Conservation (phyloP, 2,329 filamentous ascomycete species). For the Exophiala xenobiotica region DNA sequence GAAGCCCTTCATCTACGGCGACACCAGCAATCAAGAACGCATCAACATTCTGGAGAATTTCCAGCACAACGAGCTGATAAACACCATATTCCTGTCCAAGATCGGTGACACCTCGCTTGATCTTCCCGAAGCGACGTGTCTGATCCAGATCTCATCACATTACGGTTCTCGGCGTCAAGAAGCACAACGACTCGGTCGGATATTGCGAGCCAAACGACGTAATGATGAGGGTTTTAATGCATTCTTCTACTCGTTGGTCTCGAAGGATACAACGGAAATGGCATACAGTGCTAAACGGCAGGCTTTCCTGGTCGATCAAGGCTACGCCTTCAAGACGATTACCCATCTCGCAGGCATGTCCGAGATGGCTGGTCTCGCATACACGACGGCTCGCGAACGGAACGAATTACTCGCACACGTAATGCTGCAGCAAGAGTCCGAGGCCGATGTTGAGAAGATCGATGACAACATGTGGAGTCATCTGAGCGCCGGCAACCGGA, state of each 20-base stretch:
- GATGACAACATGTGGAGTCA: slow-evolving; percentile 65
- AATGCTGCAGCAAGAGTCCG: slow-evolving; percentile 79
- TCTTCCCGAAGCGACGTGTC: slow-evolving; percentile 89
- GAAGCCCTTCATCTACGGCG: slow-evolving; percentile 89
- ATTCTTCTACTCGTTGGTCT: slow-evolving; percentile 97
- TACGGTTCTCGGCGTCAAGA: slow-evolving; percentile 97
- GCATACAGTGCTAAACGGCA: slow-evolving; percentile 95
- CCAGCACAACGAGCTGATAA: slow-evolving; percentile 84
- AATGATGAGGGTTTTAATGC: slow-evolving; percentile 99
- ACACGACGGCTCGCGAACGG: slow-evolving; percentile 73
- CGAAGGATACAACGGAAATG: slow-evolving; percentile 97
- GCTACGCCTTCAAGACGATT: slow-evolving; percentile 98
- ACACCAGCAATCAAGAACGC: slow-evolving; percentile 81
- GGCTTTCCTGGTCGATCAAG: slow-evolving; percentile 95
- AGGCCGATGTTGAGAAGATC: slow-evolving; percentile 68
- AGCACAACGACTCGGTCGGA: slow-evolving; percentile 87
- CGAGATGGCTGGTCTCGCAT: slow-evolving; percentile 74
- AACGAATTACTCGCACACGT: slow-evolving; percentile 86
- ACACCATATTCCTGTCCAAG: slow-evolving; percentile 93
- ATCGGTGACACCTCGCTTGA: slow-evolving; percentile 99
- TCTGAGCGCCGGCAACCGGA: slow-evolving; percentile 43
- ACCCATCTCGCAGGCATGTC: slow-evolving; percentile 92
- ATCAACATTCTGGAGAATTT: slow-evolving; percentile 89
- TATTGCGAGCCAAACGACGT: slow-evolving; percentile 88
- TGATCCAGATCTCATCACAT: slow-evolving; percentile 96